A percentile compares a stretch with the other conserved stretches of the same genome.
Evolutionary conservation across 164 flowering plant genomes (phyloP).

Genomic region (Piper betle): DNA sequence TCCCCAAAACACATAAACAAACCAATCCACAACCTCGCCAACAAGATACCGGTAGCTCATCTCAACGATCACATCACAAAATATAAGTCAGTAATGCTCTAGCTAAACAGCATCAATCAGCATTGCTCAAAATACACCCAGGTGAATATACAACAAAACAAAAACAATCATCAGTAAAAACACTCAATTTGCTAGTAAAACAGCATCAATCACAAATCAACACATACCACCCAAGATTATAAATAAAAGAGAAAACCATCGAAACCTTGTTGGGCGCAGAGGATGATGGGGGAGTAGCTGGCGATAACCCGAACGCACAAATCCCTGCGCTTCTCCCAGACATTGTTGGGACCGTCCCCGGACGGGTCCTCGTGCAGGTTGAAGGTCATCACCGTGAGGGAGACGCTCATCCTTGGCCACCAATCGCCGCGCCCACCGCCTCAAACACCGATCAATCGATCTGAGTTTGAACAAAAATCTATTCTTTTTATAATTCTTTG

Average conservation of each 20-base stretch:
- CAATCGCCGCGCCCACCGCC: neutral
- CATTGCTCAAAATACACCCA: no score
- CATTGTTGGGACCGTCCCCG: constrained; percentile 58
- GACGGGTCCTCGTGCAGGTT: constrained; percentile 78
- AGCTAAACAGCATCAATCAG: no score
- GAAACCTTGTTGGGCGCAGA: constrained; percentile 90
- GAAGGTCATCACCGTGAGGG: constrained; percentile 78
- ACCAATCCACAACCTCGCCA: no score
- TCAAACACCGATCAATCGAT: neutral
- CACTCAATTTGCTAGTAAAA: no score
- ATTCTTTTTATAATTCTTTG: no score
- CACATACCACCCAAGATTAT: neutral
- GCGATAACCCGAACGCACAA: constrained; percentile 83
- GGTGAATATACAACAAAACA: no score
- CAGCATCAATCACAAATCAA: no score
- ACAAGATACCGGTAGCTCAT: no score
- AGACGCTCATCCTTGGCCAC: constrained; percentile 52
- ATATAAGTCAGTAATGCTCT: no score
- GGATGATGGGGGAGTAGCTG: constrained; percentile 76
- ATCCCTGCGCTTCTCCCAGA: constrained; percentile 88
- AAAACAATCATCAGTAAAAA: no score
- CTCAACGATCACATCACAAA: no score
- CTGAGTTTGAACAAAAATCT: neutral
- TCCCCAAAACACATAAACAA: no score
- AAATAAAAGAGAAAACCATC: constrained; percentile 1